Evolutionary conservation across 495 filamentous ascomycete genomes (phyloP).

Genomic region (Copromyces sp.): DNA sequence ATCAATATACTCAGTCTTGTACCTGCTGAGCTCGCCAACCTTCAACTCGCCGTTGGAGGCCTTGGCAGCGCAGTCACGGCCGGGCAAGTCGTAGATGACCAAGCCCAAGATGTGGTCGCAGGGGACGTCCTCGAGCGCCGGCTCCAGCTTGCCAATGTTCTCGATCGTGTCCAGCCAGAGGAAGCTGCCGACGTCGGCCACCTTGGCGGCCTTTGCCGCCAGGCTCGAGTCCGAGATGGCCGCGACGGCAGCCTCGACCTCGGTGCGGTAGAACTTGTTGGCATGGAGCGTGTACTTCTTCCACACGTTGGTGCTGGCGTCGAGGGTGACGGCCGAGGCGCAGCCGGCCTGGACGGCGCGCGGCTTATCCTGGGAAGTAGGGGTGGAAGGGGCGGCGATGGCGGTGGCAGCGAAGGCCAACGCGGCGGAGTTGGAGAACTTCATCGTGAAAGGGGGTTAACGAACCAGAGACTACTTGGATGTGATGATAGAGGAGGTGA

Average conservation of each 20-base stretch:
- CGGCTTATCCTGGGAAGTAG: constrained; percentile 18
- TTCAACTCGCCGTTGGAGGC: constrained; percentile 69
- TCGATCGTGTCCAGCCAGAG: constrained; percentile 56
- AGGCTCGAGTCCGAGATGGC: constrained; percentile 28
- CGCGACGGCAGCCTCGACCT: constrained; percentile 41
- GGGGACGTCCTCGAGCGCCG: constrained; percentile 45
- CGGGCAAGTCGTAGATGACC: constrained; percentile 70
- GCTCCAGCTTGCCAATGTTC: constrained; percentile 50
- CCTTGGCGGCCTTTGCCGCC: constrained; percentile 34
- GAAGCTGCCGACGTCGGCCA: constrained; percentile 59
- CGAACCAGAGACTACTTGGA: constrained; percentile 6
- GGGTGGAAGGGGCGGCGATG: constrained; percentile 28
- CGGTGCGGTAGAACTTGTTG: constrained; percentile 46
- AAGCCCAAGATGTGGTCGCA: constrained; percentile 48
- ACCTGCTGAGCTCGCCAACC: constrained; percentile 51
- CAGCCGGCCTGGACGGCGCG: constrained; percentile 30
- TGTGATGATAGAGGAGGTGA: constrained; percentile 2
- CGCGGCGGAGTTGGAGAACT: constrained; percentile 30
- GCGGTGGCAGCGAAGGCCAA: constrained; percentile 34
- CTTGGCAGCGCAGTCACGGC: constrained; percentile 67
- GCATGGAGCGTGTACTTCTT: constrained; percentile 42
- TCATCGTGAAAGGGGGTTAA: constrained; percentile 29
- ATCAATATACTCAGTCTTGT: constrained; percentile 64
- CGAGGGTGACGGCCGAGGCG: constrained; percentile 39
- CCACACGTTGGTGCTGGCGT: constrained; percentile 45